Evolutionary conservation across 2,329 filamentous ascomycete genomes (phyloP).

Genomic region (Sclerotinia sclerotiorum): DNA sequence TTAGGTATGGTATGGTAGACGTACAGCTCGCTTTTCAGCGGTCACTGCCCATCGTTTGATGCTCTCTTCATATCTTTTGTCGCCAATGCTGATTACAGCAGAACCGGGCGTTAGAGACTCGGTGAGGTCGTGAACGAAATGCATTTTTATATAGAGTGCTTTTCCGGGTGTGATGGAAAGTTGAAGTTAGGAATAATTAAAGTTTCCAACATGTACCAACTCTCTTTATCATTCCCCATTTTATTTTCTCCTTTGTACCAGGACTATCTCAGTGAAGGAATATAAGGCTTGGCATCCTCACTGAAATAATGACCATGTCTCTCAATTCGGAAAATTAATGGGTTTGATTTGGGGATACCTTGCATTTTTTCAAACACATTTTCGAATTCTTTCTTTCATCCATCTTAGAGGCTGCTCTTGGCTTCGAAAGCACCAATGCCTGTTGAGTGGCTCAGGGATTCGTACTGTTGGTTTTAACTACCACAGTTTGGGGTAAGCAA

Average conservation of each 20-base stretch:
- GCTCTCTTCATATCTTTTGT: conserved; percentile 24
- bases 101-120: background rate
- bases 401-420: background rate
- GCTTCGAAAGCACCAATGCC: background rate
- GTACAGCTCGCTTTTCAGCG: conserved; percentile 27
- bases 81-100: background rate
- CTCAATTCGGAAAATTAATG: background rate
- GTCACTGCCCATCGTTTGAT: conserved; percentile 28
- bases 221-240: background rate
- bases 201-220: background rate
- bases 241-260: background rate
- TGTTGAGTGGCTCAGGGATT: too few species aligned
- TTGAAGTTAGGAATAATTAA: background rate
- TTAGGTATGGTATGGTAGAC: background rate
- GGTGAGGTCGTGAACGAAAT: background rate
- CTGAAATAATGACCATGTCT: background rate
- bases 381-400: too few species aligned
- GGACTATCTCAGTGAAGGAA: background rate
- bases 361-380: background rate
- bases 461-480: too few species aligned
- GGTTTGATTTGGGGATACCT: background rate
- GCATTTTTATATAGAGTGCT: background rate
- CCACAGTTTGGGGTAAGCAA: too few species aligned
- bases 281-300: background rate
- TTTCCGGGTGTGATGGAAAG: background rate